phyloP scores from a whole-genome alignment of 1,284 basidiomycete species.

The Fomitopsis palustris region DNA sequence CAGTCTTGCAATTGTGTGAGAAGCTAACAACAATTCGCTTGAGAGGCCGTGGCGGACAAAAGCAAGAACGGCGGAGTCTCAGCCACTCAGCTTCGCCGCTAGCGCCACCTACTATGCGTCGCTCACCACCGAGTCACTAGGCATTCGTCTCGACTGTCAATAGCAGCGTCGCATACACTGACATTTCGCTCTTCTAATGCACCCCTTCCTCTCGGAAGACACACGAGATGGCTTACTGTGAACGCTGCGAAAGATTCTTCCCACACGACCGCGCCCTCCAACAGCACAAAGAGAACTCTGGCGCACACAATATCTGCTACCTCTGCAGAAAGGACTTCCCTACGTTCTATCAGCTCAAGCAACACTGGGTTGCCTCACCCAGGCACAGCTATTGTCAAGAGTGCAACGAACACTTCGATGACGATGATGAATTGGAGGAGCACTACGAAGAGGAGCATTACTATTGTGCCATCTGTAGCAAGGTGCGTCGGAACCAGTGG shows the following conservation, averaged over 20 bases:
- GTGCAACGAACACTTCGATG: conserved; percentile 33
- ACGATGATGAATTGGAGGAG: conserved; percentile 8
- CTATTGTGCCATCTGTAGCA: conserved; percentile 38
- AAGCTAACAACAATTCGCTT: no score
- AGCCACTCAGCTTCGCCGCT: no score
- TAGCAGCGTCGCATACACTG: no score
- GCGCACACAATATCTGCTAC: conserved; percentile 31
- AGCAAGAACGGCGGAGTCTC: no score
- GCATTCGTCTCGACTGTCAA: no score
- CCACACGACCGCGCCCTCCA: conserved; percentile 19
- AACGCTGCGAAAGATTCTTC: conserved; percentile 32
- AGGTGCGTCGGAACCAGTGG: conserved; percentile 19
- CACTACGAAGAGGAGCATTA: conserved; percentile 29
- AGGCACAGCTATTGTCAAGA: conserved; percentile 40
- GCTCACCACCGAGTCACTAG: no score
- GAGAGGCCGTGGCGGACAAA: no score
- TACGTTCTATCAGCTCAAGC: conserved; percentile 23
- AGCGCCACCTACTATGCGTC: no score
- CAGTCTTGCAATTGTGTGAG: no score
- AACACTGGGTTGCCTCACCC: conserved; percentile 38
- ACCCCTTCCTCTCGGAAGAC: no score
- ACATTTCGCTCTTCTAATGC: no score
- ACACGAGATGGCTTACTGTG: conserved; percentile 28
- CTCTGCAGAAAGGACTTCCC: conserved; percentile 35
- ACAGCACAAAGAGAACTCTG: conserved; percentile 26